A percentile compares a stretch with the other conserved stretches of the same genome.
These are phyloP conservation scores for Pistacia vera DNA, from an alignment of 345 rosid genomes.

Conservation along the genomic window DNA sequence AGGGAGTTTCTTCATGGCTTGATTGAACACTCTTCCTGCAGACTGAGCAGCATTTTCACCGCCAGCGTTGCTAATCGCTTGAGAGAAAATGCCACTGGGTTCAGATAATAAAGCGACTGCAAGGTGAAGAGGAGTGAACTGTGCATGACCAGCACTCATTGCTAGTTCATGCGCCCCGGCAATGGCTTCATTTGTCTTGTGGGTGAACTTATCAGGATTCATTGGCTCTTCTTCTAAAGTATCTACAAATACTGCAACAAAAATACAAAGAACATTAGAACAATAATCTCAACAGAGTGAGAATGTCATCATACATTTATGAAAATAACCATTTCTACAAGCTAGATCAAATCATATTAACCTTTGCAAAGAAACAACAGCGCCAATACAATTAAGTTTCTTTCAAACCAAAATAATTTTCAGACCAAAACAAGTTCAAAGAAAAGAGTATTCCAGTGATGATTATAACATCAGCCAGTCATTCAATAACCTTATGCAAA, in stretches of 20 bases:
- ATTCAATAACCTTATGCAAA: no score
- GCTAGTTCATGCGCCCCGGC: slow-evolving; percentile 74
- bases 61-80: slow-evolving; percentile 55
- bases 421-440: no score
- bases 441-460: no score
- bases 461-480: no score
- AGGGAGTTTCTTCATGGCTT: slow-evolving; percentile 75
- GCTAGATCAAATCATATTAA: no score
- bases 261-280: background rate
- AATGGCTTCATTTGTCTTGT: slow-evolving; percentile 83
- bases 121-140: slow-evolving; percentile 83
- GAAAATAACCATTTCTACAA: no score
- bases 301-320: no score
- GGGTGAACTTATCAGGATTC: slow-evolving; percentile 92
- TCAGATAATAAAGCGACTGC: slow-evolving; percentile 73
- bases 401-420: no score
- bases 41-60: slow-evolving; percentile 64
- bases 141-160: slow-evolving; percentile 67
- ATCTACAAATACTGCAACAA: background rate
- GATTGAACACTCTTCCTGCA: slow-evolving; percentile 66
- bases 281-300: background rate
- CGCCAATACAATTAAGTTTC: no score
- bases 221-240: slow-evolving; percentile 28
- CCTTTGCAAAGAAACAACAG: no score
- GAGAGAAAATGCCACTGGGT: slow-evolving; percentile 67